Base-by-base conservation (phyloP, 306 rosid species). In the Cucumis melo region DNA sequence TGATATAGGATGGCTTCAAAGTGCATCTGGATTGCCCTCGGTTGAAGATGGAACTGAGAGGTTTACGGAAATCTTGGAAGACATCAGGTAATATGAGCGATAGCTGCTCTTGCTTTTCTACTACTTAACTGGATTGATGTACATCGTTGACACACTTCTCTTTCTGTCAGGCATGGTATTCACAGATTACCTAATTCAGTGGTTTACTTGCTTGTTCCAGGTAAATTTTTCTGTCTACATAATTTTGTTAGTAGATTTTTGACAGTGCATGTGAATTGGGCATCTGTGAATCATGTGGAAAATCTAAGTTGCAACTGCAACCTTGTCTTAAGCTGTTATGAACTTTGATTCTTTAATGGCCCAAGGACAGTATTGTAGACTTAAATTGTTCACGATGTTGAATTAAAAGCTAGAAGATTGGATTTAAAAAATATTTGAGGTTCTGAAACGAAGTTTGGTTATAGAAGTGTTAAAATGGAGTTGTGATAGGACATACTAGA, bases 1-100 rank as follows among this genome's bases (percentile, higher is more conserved):
- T 84, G 99, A 95, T 82, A 92, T 95, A 79, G 99, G 99, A 36
- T 95, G 99, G 99, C 92, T 94, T 75, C 96, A 90, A 82, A 87
- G 81, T 80, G 93, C 88, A 87, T 83, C 91, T 0, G 90, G 81
- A 81, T 85, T 94, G 97, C 96, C 93, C 20, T 83, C 93, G 0
- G 92, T 90, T 78, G 96, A 90, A 81, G 99, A 94, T 68, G 93
- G 99, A 60, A 92, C 98, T 1, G 89, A 88, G 42, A 94, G 90
- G 65, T 94, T 94, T 84, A 78, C 53, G 59, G 99, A 95, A 78
- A 92, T 92, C 84, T 85, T 95, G 80, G 90, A 80, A 15, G 77
- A 57, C 59, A 85, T 95, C 83, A 91, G 89, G 99, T 94, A 81
- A 42, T 10, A 34, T 38, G 77, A 56, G 44, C 53, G 78, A 15